Percentiles rank a stretch among this genome's conserved stretches.
phyloP scores from a whole-genome alignment of 495 filamentous ascomycete genomes.

The Penicillium odoratum region DNA sequence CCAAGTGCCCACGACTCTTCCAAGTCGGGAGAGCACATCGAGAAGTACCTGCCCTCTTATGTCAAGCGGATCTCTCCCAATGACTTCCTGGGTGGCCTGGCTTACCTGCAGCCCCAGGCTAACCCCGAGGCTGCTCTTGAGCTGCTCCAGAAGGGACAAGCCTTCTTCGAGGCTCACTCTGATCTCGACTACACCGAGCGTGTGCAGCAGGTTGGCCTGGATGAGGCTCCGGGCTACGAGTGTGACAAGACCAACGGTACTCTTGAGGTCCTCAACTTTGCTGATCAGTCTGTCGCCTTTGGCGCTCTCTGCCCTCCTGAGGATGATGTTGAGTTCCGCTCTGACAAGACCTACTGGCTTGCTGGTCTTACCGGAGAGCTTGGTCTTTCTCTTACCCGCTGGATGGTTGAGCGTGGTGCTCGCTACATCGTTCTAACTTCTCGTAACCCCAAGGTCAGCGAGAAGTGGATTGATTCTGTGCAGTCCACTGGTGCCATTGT shows the following conservation, averaged over 20 bases:
- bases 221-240: background rate
- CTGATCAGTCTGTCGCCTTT: background rate
- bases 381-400: conserved; percentile 2
- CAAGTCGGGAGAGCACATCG: background rate
- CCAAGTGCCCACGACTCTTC: background rate
- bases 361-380: conserved; percentile 4
- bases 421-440: conserved; percentile 4
- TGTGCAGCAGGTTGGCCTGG: background rate
- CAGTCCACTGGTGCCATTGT: background rate
- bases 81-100: background rate
- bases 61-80: background rate
- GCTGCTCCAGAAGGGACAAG: background rate
- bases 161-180: background rate
- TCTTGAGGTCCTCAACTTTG: background rate
- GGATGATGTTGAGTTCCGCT: conserved; percentile 1
- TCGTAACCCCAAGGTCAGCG: conserved; percentile 3
- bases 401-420: conserved; percentile 4
- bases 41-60: background rate
- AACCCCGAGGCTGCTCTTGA: background rate
- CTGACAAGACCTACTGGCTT: conserved; percentile 12
- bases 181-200: background rate
- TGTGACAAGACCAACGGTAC: background rate
- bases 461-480: background rate
- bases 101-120: background rate
- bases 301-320: background rate